Conservation (phyloP, 2,329 filamentous ascomycete genomes). For the Colletotrichum simmondsii region DNA sequence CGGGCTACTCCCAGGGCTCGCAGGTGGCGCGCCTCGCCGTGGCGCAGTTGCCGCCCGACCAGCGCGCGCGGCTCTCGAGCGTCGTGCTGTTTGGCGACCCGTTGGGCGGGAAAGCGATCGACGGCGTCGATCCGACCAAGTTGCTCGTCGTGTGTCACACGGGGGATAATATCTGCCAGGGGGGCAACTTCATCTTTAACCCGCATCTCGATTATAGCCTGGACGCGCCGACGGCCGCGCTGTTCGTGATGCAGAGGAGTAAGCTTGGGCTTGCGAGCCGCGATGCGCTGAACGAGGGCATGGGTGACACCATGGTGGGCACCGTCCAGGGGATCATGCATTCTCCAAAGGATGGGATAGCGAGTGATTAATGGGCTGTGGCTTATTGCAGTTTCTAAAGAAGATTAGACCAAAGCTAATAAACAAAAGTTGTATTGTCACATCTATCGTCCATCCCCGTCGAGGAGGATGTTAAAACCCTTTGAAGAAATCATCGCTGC, state of each 20-base stretch:
- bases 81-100: slow-evolving; percentile 47
- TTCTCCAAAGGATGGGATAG: neutral
- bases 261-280: slow-evolving; percentile 38
- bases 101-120: slow-evolving; percentile 35
- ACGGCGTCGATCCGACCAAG: slow-evolving; percentile 37
- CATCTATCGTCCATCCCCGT: neutral
- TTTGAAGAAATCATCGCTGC: neutral
- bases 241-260: slow-evolving; percentile 39
- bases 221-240: slow-evolving; percentile 34
- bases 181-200: slow-evolving; percentile 19
- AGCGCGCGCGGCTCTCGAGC: slow-evolving; percentile 37
- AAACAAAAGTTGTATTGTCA: slow-evolving; percentile 2
- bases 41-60: slow-evolving; percentile 36
- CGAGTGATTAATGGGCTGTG: neutral
- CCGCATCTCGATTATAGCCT: slow-evolving; percentile 34
- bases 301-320: slow-evolving; percentile 35
- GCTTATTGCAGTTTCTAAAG: too few species aligned
- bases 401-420: neutral
- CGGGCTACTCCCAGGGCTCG: slow-evolving; percentile 44
- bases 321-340: slow-evolving; percentile 32
- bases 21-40: slow-evolving; percentile 42
- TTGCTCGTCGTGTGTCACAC: slow-evolving; percentile 40
- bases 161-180: slow-evolving; percentile 43
- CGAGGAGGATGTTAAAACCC: neutral
- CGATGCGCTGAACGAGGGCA: slow-evolving; percentile 39